Base-by-base conservation (phyloP, 805 yeast genomes). In the Debaryomyces maramus region DNA sequence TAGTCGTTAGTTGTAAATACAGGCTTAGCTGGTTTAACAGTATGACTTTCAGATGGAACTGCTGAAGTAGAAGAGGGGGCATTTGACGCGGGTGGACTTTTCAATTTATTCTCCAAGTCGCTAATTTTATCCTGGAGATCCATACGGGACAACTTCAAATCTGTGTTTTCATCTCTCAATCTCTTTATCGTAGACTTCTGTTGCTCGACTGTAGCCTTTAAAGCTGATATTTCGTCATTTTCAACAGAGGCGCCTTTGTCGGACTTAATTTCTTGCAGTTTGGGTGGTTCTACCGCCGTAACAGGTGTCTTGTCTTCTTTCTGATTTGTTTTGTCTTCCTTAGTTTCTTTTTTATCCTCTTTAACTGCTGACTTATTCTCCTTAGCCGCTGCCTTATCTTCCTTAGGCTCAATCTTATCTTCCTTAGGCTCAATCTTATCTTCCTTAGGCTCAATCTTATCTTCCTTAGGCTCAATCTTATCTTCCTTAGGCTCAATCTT, bases 81-180 rank as follows among this genome's bases (percentile, higher is more conserved):
- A n/a, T 40, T 34, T n/a, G n/a, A n/a, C 21, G 15, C 30, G n/a
- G 40, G 32, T 16, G 28, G 30, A 14, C 32, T 43, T 30, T 32
- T 18, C 11, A 58, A 38, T 23, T 42, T 36, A 9, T 45, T 37
- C 43, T 67, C 61, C 10, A 70, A 50, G 13, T 58, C 67, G 3
- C 46, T 23, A 3, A 69, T 56, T 34, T 53, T 54, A 35, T 70
- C 73, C 16, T 60, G 50, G 38, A 67, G 51, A 38, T 67, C 73
- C 72, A 68, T 61, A 29, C 55, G 52, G 9, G 57, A 51, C 21
- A 70, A 57, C 43, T 70, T 68, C 40, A 70, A 58, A 40, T 67
- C 71, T 15, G 74, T 67, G 43, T 67, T 67, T 41, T 67, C 72
- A 43, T 67, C 70, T 28, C 73, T 55, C 26, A 69, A 52, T 35